A percentile compares a stretch with the other conserved stretches of the same genome.
phyloP scores from a whole-genome alignment of 2,329 filamentous ascomycete genomes.

The Tolypocladium endophyticum region DNA sequence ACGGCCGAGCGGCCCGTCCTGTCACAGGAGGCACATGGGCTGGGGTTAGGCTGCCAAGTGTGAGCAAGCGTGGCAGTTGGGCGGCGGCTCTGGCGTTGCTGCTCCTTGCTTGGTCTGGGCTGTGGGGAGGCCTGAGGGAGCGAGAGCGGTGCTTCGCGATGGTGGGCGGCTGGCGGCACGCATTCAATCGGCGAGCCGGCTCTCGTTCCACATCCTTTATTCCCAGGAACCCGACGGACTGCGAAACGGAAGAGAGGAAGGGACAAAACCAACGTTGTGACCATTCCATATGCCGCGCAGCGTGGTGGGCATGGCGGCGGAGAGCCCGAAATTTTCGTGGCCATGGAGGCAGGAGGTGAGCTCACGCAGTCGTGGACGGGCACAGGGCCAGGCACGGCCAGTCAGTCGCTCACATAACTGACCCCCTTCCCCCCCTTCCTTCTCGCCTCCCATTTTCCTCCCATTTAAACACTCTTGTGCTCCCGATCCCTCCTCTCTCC shows the following conservation, averaged over 20 bases:
- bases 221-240: neutral
- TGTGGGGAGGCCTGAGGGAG: neutral
- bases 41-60: neutral
- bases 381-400: neutral
- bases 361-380: neutral
- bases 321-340: neutral
- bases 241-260: neutral
- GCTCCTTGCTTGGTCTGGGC: neutral
- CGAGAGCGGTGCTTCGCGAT: neutral
- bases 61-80: neutral
- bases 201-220: neutral
- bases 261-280: neutral
- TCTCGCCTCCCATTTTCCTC: constrained; percentile 15
- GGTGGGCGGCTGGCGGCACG: neutral
- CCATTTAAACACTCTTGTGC: constrained; percentile 9
- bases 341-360: neutral
- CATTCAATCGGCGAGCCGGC: neutral
- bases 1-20: neutral
- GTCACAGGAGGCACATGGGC: neutral
- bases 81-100: neutral
- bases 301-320: neutral
- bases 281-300: neutral
- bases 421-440: constrained; percentile 21
- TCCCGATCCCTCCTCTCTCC: constrained; percentile 4
- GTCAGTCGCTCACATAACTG: constrained; percentile 22